These are phyloP conservation scores for Spergularia azorica DNA, from an alignment of 179 eudicot genomes.

Conservation along the genomic window DNA sequence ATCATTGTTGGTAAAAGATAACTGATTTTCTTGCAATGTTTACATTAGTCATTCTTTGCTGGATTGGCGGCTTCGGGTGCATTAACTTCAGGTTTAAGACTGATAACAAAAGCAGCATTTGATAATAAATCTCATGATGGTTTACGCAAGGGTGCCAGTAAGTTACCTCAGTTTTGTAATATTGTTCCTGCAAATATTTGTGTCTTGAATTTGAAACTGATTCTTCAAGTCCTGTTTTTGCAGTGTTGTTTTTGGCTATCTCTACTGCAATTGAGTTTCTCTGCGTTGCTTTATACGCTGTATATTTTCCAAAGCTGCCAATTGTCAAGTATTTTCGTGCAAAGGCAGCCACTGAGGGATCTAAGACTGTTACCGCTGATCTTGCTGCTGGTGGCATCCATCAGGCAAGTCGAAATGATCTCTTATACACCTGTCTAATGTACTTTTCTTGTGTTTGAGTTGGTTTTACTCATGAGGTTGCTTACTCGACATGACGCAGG, in stretches of 20 bases:
- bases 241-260: slow-evolving; percentile 59
- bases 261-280: slow-evolving; percentile 46
- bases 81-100: slow-evolving; percentile 63
- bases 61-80: slow-evolving; percentile 69
- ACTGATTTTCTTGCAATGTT: neutral
- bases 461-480: no score
- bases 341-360: slow-evolving; percentile 67
- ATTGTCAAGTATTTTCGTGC: slow-evolving; percentile 60
- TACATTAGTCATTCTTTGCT: slow-evolving; percentile 55
- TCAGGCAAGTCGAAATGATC: slow-evolving; percentile 21
- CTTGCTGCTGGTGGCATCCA: slow-evolving; percentile 63
- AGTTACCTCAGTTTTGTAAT: neutral
- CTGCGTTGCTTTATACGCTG: slow-evolving; percentile 56
- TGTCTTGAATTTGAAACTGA: neutral
- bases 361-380: slow-evolving; percentile 58
- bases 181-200: no score
- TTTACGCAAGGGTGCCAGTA: slow-evolving; percentile 74
- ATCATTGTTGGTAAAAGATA: neutral
- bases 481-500: slow-evolving; percentile 25
- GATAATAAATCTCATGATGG: slow-evolving; percentile 57
- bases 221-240: slow-evolving; percentile 6
- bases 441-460: neutral
- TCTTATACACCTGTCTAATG: neutral
- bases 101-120: slow-evolving; percentile 62
- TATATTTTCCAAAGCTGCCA: slow-evolving; percentile 53